Conservation (phyloP, 768 basidiomycete species). For the Russula lepida region DNA sequence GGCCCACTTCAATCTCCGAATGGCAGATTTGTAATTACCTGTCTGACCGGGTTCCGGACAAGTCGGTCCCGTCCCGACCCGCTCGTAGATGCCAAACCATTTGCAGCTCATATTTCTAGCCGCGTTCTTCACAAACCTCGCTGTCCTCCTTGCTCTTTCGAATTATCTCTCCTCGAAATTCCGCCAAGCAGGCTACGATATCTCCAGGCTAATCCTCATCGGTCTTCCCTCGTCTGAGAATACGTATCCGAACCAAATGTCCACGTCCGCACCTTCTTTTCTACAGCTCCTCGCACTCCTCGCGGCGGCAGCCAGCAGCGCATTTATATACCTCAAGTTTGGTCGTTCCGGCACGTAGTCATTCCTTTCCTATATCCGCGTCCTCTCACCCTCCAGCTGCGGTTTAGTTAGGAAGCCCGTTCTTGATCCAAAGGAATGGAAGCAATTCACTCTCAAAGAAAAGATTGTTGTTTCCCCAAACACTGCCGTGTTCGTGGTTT, state of each 20-base stretch:
- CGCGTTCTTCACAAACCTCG: constrained; percentile 43
- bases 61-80: background rate
- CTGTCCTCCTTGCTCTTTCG: constrained; percentile 38
- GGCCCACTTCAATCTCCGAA: background rate
- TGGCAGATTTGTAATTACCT: background rate
- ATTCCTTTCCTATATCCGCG: background rate
- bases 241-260: constrained; percentile 13
- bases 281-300: constrained; percentile 46
- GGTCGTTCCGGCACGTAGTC: constrained; percentile 29
- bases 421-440: constrained; percentile 69
- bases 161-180: constrained; percentile 39
- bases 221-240: constrained; percentile 37
- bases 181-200: constrained; percentile 46
- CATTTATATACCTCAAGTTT: constrained; percentile 48
- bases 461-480: constrained; percentile 88
- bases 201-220: constrained; percentile 53
- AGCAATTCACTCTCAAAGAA: constrained; percentile 69
- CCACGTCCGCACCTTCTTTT: constrained; percentile 20
- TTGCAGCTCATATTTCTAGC: constrained; percentile 47
- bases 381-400: constrained; percentile 2
- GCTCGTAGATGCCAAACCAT: constrained; percentile 43
- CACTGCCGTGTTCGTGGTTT: constrained; percentile 74
- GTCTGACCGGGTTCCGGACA: background rate
- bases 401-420: constrained; percentile 55
- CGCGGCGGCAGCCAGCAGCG: constrained; percentile 40